Evolutionary conservation across 768 basidiomycete genomes (phyloP), one percentile per base, ranked within the genome.

Genomic region (Phlegmacium glaucopus): DNA sequence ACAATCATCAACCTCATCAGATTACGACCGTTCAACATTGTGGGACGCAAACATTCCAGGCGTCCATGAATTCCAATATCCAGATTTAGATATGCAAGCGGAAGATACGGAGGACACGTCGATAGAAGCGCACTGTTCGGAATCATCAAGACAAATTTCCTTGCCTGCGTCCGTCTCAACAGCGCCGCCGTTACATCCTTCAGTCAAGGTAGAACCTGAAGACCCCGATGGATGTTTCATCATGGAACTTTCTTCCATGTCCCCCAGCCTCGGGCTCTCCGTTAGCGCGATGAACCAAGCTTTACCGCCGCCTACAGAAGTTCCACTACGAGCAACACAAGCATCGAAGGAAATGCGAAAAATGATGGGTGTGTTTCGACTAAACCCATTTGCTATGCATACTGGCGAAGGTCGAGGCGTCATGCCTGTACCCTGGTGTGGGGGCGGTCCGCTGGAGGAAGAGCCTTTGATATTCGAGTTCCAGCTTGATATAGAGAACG

Each of bases 351-450:
- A 77, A 37, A 88, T 88, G 87, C 78, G 82, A 45, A 68, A 70
- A 40, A 81, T 88, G 80, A 90, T 90, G 87, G 78, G 79, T 36
- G 79, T 82, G 16, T 87, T 90, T 62, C 77, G 87, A 7, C 74
- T 89, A 55, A 84, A 89, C 62, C 86, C 85, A 0, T 90, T 90
- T 55, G 76, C 85, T 17, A 79, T 82, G 68, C 80, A 85, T 53
- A 78, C 71, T 11, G 74, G 71, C 26, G 59, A 62, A 3, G 68
- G 72, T 32, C 72, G 72, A 39, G 70, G 72, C 4, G 49, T 51
- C 1, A 37, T 50, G 6, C 44, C 52, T 27, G 30, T 55, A 32
- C 34, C 72, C 7, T 78, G 75, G 74, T 68, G 64, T 9, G 70
- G 72, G 45, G 73, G 76, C 44, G 77, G 77, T 1, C 79, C 86